Base-by-base conservation (phyloP, 352 stramenopile species). In the Pythium dissotocum region DNA sequence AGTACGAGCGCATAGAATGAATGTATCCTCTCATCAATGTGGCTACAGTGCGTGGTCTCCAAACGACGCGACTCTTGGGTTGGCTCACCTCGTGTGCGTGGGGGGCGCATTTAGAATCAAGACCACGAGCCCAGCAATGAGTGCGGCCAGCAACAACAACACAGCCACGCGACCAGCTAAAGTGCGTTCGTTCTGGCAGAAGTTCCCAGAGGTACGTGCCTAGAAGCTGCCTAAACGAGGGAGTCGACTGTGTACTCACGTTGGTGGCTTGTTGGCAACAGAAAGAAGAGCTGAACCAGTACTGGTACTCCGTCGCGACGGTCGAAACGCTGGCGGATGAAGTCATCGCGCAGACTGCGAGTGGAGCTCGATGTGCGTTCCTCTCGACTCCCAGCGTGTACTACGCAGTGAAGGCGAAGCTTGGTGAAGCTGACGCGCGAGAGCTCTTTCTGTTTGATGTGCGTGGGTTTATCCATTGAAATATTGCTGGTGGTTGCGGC, bases 201-300 rank as follows among this genome's bases (percentile, higher is more conserved):
- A 75, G 36, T 91, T 85, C 55, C 83, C 83, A 24, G 83, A 91
- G 78, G 83, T 87, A 38, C 16, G 63, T 68, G 7, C 6, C 16
- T 44, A 12, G 33, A 38, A 38, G 10, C 33, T 28, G 28, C 7
- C 36, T 32, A 14, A 57, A 55, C 21, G n/a, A 24, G 44, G 30
- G 28, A 26, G 2, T 36, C 46, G 24, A 52, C 21, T 54, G 6
- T 56, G 21, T 24, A 30, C 18, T 67, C 13, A 26, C 32, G 16
- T 14, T 4, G 24, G 2, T 48, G 16, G 35, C 6, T 30, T 52
- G 6, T 54, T 52, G 16, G 32, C 8, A 32, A 33, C 78, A 98
- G 83, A 97, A 98, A 75, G 86, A 87, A 70, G 83, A 98, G 70
- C 75, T 98, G n/a, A 98, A 98, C 75, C 95, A 98, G 72, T 98